Conservation (phyloP, 352 stramenopile genomes). For the Phytophthora quininea region DNA sequence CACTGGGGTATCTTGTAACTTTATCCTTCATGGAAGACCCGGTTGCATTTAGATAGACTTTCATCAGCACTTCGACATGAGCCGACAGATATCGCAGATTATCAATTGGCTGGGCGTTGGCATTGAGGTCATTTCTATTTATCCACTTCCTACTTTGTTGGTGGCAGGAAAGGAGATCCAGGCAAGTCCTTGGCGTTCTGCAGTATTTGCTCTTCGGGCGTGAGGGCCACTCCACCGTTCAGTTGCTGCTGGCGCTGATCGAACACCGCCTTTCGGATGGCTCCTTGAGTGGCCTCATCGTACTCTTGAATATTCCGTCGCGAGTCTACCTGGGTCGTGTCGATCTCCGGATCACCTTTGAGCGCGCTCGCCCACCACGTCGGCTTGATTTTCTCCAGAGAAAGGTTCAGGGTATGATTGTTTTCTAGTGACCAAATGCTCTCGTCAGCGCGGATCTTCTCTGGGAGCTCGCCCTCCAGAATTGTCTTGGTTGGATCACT, state of each 20-base stretch:
- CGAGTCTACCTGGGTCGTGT: slow-evolving; percentile 97
- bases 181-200: slow-evolving; percentile 90
- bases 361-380: slow-evolving; percentile 98
- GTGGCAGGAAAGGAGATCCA: slow-evolving; percentile 42
- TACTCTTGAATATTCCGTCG: slow-evolving; percentile 97
- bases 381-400: slow-evolving; percentile 96
- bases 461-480: slow-evolving; percentile 89
- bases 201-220: slow-evolving; percentile 92
- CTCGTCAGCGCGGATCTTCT: slow-evolving; percentile 96
- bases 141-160: slow-evolving; percentile 3
- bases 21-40: slow-evolving; percentile 17
- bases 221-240: slow-evolving; percentile 89
- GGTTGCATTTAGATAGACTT: slow-evolving; percentile 7
- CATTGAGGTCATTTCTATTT: neutral
- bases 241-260: slow-evolving; percentile 93
- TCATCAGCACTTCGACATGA: slow-evolving; percentile 6
- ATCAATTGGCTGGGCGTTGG: neutral
- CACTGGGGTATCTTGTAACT: slow-evolving; percentile 98
- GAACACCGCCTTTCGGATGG: slow-evolving; percentile 99
- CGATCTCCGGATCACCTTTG: slow-evolving; percentile 94
- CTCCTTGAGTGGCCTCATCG: slow-evolving; percentile 96
- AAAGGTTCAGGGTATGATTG: slow-evolving; percentile 78
- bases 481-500: slow-evolving; percentile 30
- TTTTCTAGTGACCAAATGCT: slow-evolving; percentile 96
- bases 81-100: slow-evolving; percentile 1